Base-by-base conservation (phyloP, 331 rosid genomes). In the Malus hybrid region DNA sequence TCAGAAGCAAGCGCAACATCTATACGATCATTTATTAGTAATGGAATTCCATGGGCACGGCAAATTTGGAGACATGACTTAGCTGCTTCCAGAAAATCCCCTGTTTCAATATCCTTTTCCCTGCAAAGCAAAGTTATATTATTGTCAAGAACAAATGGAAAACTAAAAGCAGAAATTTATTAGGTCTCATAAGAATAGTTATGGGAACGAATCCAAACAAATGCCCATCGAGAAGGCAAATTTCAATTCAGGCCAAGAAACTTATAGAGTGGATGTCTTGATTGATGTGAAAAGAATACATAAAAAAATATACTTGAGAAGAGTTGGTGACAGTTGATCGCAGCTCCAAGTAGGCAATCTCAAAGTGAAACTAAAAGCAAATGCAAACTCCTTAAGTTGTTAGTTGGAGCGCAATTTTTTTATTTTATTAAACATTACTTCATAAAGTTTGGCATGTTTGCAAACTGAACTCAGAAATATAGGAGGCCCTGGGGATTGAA, bases 1-100 rank as follows among this genome's bases (percentile, higher is more conserved):
- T 87, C 91, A 66, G 96, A 87, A 63, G 97, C 99, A 71, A 94
- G 90, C 48, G 96, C 96, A 33, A 94, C 84, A 75, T 94, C 96
- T 13, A 90, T 73, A 11, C 99, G 91, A 78, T 94, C 99, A n/a
- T 94, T 94, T 81, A 94, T 90, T 57, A 94, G 86, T 11, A 92
- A 77, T 62, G 90, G 96, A 42, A 94, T 89, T 54, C 99, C 92
- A 32, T 81, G 78, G 55, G 85, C 76, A 74, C 50, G 91, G 46
- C 99, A 94, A 76, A 94, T 86, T 77, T 92, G 55, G 11, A 89
- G 83, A 72, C 96, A 92, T 44, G 82, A 88, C 80, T 87, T 90
- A 60, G 99, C 93, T 72, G 87, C 90, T 73, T 90, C 97, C 15
- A 92, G 19, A 74, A 92, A 94, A 18, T 90, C 88, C 42, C 75